These are phyloP conservation scores for Apostasia ramifera DNA, from an alignment of 106 monocot species.

Conservation along the genomic window DNA sequence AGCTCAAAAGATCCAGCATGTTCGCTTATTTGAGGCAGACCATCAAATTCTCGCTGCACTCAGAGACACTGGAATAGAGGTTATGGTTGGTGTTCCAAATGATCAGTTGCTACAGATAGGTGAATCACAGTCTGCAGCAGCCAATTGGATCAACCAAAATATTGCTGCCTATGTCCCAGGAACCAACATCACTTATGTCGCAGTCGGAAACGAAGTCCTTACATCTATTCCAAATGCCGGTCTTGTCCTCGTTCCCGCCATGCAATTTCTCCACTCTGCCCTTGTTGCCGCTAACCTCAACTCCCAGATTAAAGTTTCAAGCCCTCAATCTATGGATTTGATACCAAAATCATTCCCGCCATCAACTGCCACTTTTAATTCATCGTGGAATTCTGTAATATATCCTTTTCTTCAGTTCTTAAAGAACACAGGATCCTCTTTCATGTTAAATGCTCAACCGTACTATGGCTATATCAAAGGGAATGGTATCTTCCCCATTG, in stretches of 20 bases:
- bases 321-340: conserved; percentile 65
- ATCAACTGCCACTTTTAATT: conserved; percentile 76
- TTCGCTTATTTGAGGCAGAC: conserved; percentile 65
- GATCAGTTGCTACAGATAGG: conserved; percentile 54
- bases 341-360: conserved; percentile 78
- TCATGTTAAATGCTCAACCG: conserved; percentile 88
- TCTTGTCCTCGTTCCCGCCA: conserved; percentile 63
- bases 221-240: conserved; percentile 71
- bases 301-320: conserved; percentile 75
- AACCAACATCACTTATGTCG: conserved; percentile 83
- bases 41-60: conserved; percentile 66
- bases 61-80: conserved; percentile 89
- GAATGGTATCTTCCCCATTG: conserved; percentile 68
- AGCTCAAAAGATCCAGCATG: conserved; percentile 57
- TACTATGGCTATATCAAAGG: conserved; percentile 63
- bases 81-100: conserved; percentile 79
- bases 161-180: conserved; percentile 61
- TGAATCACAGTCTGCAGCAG: conserved; percentile 55
- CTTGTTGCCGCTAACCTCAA: conserved; percentile 81
- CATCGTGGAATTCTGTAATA: conserved; percentile 65
- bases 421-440: conserved; percentile 70
- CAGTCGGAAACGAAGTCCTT: conserved; percentile 82
- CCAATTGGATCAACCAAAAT: conserved; percentile 77
- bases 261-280: conserved; percentile 81
- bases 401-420: conserved; percentile 62